Evolutionary conservation across 371 early-diverging fungal species (phyloP), one percentile per base, ranked within the genome.

Genomic region (Parasitella parasitica): DNA sequence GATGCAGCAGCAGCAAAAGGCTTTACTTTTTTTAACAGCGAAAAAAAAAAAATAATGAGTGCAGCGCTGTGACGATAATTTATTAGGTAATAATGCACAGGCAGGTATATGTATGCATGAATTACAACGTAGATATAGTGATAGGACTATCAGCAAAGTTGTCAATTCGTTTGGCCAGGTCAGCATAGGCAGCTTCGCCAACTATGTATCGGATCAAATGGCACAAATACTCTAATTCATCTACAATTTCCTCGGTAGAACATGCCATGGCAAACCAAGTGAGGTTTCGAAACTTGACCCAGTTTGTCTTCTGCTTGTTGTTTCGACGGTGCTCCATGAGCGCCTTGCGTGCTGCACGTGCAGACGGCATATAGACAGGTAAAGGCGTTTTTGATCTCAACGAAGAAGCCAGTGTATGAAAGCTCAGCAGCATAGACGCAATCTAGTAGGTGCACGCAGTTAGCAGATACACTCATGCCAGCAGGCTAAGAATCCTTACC

Each of bases 301-400:
- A 74, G 37, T 70, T 62, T 2, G 59, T 64, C 34, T 64, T 66
- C 24, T 63, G 51, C 11, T 41, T 57, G n/a, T 66, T 64, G 4
- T 74, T 67, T 4, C 78, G 62, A 51, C 79, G 77, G 36, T 76
- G 75, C n/a, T 77, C 71, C 50, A 83, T 77, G 6, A 86, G 67
- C 20, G 81, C 80, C 1, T 62, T 67, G 1, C 86, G 78, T 0
- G 83, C 80, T 46, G 79, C 65, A 13, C 85, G 68, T 11, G 83
- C 81, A 3, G 83, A 81, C 1, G 86, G 86, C 63, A 86, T 78
- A 50, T 81, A 86, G 0, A 80, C 78, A 0, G 86, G 86, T 43
- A 86, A 63, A 1, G 84, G 80, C 5, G 79, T 74, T 57, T 84
- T 86, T 24, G 83, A 76, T 9, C 73, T 72, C 15, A 86, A 54